Conservation (phyloP, 768 basidiomycete species). For the Gloeopeniophorella convolvens region DNA sequence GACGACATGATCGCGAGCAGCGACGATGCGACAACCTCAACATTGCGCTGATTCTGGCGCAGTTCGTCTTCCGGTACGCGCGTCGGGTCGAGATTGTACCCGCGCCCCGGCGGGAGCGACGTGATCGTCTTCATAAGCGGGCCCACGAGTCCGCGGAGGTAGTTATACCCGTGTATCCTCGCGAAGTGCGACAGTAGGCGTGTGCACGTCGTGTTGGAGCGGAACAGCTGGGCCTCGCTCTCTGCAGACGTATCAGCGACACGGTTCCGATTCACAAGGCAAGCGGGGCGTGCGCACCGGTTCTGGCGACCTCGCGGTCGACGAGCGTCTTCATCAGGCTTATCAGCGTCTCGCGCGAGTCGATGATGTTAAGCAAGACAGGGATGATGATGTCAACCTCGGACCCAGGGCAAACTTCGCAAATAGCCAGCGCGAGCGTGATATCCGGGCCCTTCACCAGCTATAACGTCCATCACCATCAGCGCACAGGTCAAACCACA, state of each 20-base stretch:
- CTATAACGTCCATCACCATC: conserved; percentile 31
- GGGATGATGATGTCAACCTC: conserved; percentile 84
- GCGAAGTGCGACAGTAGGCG: conserved; percentile 82
- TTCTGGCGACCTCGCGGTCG: conserved; percentile 73
- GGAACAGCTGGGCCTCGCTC: conserved; percentile 75
- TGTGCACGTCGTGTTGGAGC: conserved; percentile 84
- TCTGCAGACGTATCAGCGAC: conserved; percentile 37
- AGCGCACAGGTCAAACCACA: background rate
- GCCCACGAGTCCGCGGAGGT: conserved; percentile 71
- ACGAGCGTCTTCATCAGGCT: conserved; percentile 76
- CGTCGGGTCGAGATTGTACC: conserved; percentile 73
- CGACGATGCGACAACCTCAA: conserved; percentile 65
- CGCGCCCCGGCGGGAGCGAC: conserved; percentile 62
- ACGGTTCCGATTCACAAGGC: background rate
- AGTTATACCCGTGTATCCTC: conserved; percentile 85
- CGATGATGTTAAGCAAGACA: conserved; percentile 80
- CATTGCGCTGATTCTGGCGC: conserved; percentile 59
- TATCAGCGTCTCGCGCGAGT: conserved; percentile 67
- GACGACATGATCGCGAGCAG: conserved; percentile 71
- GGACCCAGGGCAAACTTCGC: conserved; percentile 71
- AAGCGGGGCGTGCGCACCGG: conserved; percentile 41
- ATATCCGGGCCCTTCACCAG: conserved; percentile 70
- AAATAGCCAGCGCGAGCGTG: conserved; percentile 76
- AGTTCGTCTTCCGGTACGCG: conserved; percentile 53
- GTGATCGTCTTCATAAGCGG: conserved; percentile 74